Conservation (phyloP, 306 rosid species). For the Sphenostylis stenocarpa region DNA sequence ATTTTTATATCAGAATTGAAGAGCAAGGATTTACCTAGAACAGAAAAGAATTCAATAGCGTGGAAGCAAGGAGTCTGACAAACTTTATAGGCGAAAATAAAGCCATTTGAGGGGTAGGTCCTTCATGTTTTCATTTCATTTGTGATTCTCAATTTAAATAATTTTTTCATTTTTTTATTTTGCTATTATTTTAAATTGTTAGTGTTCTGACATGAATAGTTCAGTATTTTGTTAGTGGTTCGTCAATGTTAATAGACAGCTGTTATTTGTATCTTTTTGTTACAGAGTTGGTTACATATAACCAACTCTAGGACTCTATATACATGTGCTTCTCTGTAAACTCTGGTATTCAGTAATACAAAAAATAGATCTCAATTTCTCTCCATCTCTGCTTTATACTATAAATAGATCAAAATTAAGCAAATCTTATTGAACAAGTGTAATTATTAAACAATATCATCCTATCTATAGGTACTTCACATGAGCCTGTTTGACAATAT, state of each 20-base stretch:
- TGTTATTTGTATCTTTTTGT: too few relatives aligned
- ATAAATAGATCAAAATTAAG: background rate
- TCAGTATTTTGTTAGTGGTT: too few relatives aligned
- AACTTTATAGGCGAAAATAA: background rate
- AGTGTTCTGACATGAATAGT: too few relatives aligned
- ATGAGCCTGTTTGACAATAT: background rate
- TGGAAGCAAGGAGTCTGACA: background rate
- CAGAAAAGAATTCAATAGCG: background rate
- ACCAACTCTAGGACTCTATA: too few relatives aligned
- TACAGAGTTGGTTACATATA: too few relatives aligned
- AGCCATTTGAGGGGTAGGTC: background rate
- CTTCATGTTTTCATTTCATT: background rate
- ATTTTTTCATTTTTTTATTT: background rate
- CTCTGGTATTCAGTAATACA: too few relatives aligned
- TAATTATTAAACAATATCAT: background rate
- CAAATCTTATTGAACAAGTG: background rate
- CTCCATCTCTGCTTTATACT: too few relatives aligned
- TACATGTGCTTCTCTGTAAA: too few relatives aligned
- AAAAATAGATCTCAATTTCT: too few relatives aligned
- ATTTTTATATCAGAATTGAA: background rate
- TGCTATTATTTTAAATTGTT: too few relatives aligned
- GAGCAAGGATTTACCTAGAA: background rate
- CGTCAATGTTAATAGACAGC: too few relatives aligned
- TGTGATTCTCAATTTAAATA: background rate
- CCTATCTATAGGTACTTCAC: background rate